phyloP scores from a whole-genome alignment of 768 basidiomycete genomes.

The Suillus tomentosus region DNA sequence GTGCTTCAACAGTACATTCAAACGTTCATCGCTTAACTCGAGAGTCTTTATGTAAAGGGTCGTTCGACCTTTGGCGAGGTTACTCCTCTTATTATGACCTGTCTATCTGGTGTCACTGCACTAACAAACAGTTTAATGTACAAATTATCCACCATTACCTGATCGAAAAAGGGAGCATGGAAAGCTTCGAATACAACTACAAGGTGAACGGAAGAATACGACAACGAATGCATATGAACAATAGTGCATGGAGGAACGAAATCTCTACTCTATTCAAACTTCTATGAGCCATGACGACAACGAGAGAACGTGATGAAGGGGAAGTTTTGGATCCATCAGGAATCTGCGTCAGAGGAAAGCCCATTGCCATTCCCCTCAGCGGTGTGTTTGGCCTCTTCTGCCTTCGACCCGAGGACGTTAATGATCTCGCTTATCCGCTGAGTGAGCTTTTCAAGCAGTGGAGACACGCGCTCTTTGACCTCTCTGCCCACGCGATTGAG shows the following conservation, averaged over 20 bases:
- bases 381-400: constrained; percentile 23
- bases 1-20: constrained; percentile 7
- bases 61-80: background rate
- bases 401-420: constrained; percentile 29
- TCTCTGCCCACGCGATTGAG: constrained; percentile 54
- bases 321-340: too few relatives aligned
- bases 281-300: constrained; percentile 23
- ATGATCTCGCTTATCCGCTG: constrained; percentile 38
- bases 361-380: constrained; percentile 10
- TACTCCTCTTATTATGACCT: background rate
- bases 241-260: constrained; percentile 14
- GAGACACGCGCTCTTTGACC: constrained; percentile 61
- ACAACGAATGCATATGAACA: background rate
- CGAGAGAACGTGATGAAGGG: constrained; percentile 4
- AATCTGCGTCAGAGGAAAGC: constrained; percentile 4
- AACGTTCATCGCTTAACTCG: constrained; percentile 12
- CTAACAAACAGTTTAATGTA: background rate
- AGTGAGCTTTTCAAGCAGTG: constrained; percentile 56
- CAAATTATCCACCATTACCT: background rate
- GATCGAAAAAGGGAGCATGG: background rate
- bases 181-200: constrained; percentile 6
- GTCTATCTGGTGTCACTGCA: background rate
- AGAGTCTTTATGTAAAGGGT: background rate
- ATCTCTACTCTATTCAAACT: constrained; percentile 27
- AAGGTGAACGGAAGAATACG: background rate